Evolutionary conservation across 768 basidiomycete species (phyloP).

Genomic region (Boletus barrowsii): DNA sequence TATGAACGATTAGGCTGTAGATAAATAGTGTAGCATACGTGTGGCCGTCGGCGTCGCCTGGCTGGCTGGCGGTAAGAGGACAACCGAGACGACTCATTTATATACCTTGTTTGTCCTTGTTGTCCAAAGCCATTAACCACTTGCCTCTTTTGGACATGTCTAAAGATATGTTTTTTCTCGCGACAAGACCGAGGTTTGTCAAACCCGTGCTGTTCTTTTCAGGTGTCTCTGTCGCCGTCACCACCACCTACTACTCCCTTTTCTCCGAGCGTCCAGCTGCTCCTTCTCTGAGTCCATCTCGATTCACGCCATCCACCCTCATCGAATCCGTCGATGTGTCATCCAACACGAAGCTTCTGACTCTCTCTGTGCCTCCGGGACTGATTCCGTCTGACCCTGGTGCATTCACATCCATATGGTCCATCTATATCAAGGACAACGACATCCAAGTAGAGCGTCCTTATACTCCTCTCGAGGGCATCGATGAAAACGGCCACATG

Average conservation of each 20-base stretch:
- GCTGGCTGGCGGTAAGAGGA: neutral
- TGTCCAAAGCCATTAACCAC: conserved; percentile 14
- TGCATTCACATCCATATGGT: conserved; percentile 55
- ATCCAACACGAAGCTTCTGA: conserved; percentile 61
- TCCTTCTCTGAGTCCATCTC: conserved; percentile 44
- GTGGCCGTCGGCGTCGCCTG: conserved; percentile 1
- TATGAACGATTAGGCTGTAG: neutral
- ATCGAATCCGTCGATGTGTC: conserved; percentile 51
- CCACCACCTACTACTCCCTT: conserved; percentile 51
- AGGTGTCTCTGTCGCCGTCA: conserved; percentile 39
- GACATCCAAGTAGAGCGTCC: conserved; percentile 87
- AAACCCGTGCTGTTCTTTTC: conserved; percentile 30
- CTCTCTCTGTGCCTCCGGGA: conserved; percentile 51
- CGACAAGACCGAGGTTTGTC: neutral
- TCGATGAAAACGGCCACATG: conserved; percentile 65
- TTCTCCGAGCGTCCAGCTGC: conserved; percentile 36
- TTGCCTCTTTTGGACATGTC: conserved; percentile 17
- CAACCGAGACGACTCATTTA: neutral
- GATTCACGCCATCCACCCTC: conserved; percentile 60
- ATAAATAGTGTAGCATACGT: neutral
- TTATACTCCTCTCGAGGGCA: conserved; percentile 76
- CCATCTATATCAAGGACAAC: conserved; percentile 79
- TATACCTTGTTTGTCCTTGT: conserved; percentile 23
- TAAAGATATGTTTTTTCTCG: conserved; percentile 12
- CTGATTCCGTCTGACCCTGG: conserved; percentile 28